Evolutionary conservation across 1,284 basidiomycete species (phyloP), one percentile per base, ranked within the genome.

Genomic region (Tremellales sp.): DNA sequence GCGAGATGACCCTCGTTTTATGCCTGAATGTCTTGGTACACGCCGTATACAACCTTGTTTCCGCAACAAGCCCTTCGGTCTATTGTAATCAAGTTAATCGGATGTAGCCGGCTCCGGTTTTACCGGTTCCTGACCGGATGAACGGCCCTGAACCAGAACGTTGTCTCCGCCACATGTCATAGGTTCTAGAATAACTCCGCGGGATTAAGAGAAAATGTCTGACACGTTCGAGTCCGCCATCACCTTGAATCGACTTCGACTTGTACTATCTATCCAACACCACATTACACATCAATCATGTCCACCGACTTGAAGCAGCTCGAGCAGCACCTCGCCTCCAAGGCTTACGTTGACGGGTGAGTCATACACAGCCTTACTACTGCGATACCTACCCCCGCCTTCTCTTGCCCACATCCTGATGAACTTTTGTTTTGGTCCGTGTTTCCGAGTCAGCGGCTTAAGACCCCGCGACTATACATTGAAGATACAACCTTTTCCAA

Each of bases 361-460:
- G 88, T 82, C 22, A 31, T 19, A 43, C 40, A 24, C n/a, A 37
- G 2, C 46, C 31, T 24, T 41, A 27, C 43, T 45, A 49, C 57
- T 53, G 44, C 64, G 50, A 39, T 50, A 23, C 13, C 46, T 40
- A 17, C 5, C 36, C 46, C 21, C 36, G 6, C 42, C 33, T 2
- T 40, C 17, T 22, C 46, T 29, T 17, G 13, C 48, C 36, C 40
- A 48, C 43, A 57, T 67, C 63, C 61, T 81, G 88, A 92, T 91
- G 88, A 89, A 77, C 70, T 75, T 76, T 70, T 77, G 85, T 87
- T 89, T 89, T 92, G 89, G 89, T 93, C 89, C 89, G 89, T 92
- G 90, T 93, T 93, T 90, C 89, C 84, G 87, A 94, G 89, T 51
- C 85, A 83, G 87, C 86, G 90, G 87, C 80, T 89, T 78, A 78